Base-by-base conservation (phyloP, 2,329 filamentous ascomycete species). In the Colletotrichum ledebouriae region DNA sequence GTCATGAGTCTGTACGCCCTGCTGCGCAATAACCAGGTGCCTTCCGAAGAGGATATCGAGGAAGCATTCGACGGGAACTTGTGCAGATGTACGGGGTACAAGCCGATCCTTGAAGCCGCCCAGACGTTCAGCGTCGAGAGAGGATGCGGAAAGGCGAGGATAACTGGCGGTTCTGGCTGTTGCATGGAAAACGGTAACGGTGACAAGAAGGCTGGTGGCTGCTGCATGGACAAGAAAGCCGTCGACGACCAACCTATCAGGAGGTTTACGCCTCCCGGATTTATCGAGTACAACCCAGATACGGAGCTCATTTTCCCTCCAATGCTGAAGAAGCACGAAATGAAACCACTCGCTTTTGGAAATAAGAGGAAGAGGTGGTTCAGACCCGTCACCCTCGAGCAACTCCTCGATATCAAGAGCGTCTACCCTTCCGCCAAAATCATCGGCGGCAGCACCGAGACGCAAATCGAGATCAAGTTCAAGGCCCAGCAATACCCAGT, bases 401-500 rank as follows among this genome's bases (percentile, higher is more conserved):
- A 99, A 76, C 84, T 99, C 15, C 86, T 98, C 15, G 92, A 97
- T 76, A 97, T 99, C 81, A 98, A 98, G 83, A 90, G 86, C 73
- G 89, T 87, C 0, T 91, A 94, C 72, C 95, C 95, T 0, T 89
- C 90, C 29, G 94, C 95, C 4, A 99, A 98, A 79, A 89, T 99
- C 70, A 97, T 99, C 70, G 95, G 94, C 57, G 96, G 96, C 70
- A 97, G 94, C 77, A 97, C 94, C 2, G 96, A 99, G 79, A 98
- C 95, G 0, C 96, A 98, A 79, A 98, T 99, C 69, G 96, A 99
- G 80, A 92, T 97, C 81, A 98, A 97, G 80, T 98, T 99, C 87
- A 98, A 98, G 82, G 94, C 91, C 1, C 88, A 97, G 84, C 88
- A 94, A 73, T 98, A 98, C 76, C 91, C 91, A 4, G 89, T 93